Evolutionary conservation across 2,329 filamentous ascomycete genomes (phyloP).

Genomic region (Alternaria novae-zelandiae): DNA sequence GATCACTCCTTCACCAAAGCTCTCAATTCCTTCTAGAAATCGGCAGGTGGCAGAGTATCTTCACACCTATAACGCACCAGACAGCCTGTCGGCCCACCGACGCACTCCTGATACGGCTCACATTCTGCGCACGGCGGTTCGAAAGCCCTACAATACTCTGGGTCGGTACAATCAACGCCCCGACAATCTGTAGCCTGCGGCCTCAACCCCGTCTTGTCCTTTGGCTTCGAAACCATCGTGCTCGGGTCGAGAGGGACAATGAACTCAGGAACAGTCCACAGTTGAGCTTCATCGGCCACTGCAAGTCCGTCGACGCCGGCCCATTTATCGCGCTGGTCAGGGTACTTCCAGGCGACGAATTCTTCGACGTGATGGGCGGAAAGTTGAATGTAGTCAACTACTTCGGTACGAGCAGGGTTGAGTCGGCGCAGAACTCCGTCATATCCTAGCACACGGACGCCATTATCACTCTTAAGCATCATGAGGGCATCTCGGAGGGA

Average conservation of each 20-base stretch:
- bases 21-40: background rate
- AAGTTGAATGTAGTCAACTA: background rate
- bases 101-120: background rate
- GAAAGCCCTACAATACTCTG: background rate
- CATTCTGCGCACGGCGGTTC: background rate
- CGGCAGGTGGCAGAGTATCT: background rate
- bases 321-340: background rate
- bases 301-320: background rate
- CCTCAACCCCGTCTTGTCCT: background rate
- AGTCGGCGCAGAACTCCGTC: background rate
- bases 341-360: background rate
- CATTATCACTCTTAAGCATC: background rate
- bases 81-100: background rate
- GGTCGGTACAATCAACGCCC: rapidly evolving
- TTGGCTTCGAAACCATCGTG: background rate
- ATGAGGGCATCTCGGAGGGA: background rate
- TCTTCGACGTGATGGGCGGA: background rate
- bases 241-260: background rate
- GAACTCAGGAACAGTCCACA: background rate
- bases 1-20: background rate
- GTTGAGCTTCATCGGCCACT: background rate
- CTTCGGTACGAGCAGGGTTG: background rate
- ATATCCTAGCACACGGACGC: background rate
- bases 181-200: background rate
- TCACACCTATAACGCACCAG: background rate